phyloP scores from a whole-genome alignment of 2,329 filamentous ascomycete genomes.

The Microascus cirrosus region DNA sequence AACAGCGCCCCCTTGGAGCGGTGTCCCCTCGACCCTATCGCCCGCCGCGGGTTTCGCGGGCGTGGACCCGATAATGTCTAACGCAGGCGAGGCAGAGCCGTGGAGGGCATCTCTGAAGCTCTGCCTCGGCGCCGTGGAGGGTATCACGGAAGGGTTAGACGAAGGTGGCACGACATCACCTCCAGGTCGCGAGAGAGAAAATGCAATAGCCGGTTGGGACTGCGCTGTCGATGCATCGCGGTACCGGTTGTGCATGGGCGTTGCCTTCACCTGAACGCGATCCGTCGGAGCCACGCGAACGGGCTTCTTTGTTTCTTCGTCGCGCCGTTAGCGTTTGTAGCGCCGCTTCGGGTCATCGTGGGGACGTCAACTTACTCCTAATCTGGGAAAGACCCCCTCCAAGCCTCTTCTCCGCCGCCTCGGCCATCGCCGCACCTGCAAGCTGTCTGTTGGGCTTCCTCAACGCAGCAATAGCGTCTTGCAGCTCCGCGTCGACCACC shows the following conservation, averaged over 20 bases:
- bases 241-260: conserved; percentile 40
- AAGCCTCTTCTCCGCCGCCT: conserved; percentile 53
- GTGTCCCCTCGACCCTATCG: conserved; percentile 8
- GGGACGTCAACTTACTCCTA: conserved; percentile 31
- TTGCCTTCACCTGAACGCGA: conserved; percentile 43
- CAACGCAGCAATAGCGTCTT: conserved; percentile 61
- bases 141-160: conserved; percentile 20
- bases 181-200: neutral
- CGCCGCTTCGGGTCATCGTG: neutral
- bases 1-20: neutral
- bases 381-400: conserved; percentile 31
- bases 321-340: conserved; percentile 15
- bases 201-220: neutral
- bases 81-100: conserved; percentile 14
- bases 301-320: conserved; percentile 40
- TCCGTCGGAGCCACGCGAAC: conserved; percentile 23
- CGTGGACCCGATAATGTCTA: conserved; percentile 18
- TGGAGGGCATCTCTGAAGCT: conserved; percentile 18
- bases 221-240: conserved; percentile 2
- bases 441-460: conserved; percentile 66
- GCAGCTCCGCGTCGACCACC: conserved; percentile 56
- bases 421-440: conserved; percentile 54
- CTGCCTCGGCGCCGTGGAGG: conserved; percentile 26
- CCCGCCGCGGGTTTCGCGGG: conserved; percentile 8
- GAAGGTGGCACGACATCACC: neutral